Conservation (phyloP, 169 alveolate species). For the Eimeria necatrix region DNA sequence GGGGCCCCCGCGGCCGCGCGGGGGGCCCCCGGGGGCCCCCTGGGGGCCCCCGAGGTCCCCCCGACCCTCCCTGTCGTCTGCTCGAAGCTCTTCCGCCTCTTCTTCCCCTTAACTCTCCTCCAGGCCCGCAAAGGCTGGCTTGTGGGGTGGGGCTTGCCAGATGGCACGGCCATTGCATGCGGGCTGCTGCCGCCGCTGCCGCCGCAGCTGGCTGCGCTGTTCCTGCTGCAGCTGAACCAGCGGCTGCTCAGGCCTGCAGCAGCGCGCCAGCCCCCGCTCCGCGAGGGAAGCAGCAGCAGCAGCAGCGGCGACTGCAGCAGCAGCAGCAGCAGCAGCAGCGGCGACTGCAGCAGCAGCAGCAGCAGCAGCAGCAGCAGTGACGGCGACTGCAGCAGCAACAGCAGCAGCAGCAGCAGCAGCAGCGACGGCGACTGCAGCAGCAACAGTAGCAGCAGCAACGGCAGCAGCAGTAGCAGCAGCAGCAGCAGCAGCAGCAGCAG, state of each 20-base stretch:
- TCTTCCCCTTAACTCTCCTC: conserved; percentile 69
- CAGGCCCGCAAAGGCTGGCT: conserved; percentile 74
- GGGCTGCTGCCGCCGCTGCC: conserved; percentile 65
- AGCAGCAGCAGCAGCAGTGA: background rate
- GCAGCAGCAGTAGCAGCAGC: background rate
- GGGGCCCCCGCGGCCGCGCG: background rate
- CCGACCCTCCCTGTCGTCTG: conserved; percentile 2
- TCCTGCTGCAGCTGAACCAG: conserved; percentile 54
- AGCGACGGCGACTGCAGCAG: background rate
- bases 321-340: background rate
- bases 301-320: background rate
- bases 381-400: background rate
- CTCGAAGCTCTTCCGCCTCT: conserved; percentile 49
- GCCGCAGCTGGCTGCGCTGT: conserved; percentile 17
- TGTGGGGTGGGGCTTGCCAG: conserved; percentile 71
- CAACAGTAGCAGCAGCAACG: background rate
- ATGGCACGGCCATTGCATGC: conserved; percentile 65
- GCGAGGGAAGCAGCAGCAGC: background rate
- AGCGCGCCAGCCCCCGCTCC: background rate
- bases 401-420: background rate
- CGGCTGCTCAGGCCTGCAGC: conserved; percentile 33
- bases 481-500: conserved; percentile 16
- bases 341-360: too few species aligned
- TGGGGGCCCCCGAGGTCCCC: background rate
- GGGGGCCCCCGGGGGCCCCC: background rate